phyloP scores from a whole-genome alignment of 345 rosid species.

The Barbarea vulgaris region DNA sequence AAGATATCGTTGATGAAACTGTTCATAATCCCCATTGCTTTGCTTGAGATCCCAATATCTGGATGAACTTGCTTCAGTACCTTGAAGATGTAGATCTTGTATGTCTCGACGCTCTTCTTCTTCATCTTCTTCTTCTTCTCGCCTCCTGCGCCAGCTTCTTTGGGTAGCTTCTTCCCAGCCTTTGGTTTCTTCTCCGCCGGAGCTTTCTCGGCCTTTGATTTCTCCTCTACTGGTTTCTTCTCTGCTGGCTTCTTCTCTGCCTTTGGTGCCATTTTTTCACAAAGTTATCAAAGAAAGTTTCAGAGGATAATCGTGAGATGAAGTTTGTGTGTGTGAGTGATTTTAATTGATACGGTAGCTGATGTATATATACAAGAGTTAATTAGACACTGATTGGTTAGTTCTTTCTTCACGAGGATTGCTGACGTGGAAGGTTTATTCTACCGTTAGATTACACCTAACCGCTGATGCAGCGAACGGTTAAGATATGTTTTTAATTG shows the following conservation, averaged over 20 bases:
- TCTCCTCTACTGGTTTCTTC: conserved; percentile 54
- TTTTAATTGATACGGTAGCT: rapidly evolving
- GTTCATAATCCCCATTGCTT: conserved; percentile 43
- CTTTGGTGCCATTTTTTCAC: conserved; percentile 52
- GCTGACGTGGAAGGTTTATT: conserved; percentile 7
- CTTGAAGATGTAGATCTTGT: conserved; percentile 64
- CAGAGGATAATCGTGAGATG: background rate
- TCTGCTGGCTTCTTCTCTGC: conserved; percentile 42
- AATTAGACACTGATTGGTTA: conserved; percentile 23
- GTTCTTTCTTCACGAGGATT: conserved; percentile 32
- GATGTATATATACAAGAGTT: conserved; percentile 24
- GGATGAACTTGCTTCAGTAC: conserved; percentile 62
- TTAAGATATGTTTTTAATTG: background rate
- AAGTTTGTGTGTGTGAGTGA: background rate
- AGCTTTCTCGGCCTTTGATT: conserved; percentile 52
- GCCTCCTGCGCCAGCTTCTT: conserved; percentile 43
- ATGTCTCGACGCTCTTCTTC: conserved; percentile 55
- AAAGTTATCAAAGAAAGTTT: background rate
- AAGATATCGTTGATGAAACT: conserved; percentile 42
- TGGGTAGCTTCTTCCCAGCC: conserved; percentile 55
- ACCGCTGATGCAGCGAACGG: conserved; percentile 14
- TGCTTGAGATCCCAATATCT: conserved; percentile 42
- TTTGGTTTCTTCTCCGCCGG: conserved; percentile 63
- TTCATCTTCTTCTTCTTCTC: conserved; percentile 56
- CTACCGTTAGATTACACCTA: conserved; percentile 26